Evolutionary conservation across 2,329 filamentous ascomycete genomes (phyloP).

Genomic region (Pseudophaeomoniella oleicola): DNA sequence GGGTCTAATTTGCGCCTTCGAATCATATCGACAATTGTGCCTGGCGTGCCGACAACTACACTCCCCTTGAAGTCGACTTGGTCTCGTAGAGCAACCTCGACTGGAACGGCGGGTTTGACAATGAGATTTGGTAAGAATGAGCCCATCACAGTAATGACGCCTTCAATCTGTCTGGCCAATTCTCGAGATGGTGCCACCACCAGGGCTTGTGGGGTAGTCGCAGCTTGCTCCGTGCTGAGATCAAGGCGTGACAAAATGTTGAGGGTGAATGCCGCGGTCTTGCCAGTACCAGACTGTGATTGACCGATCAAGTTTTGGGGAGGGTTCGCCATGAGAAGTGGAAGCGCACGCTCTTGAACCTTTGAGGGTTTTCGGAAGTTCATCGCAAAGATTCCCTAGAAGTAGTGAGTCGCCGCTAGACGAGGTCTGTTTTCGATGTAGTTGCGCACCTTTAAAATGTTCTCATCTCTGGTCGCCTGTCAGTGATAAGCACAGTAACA

Average conservation of each 20-base stretch:
- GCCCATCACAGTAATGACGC: conserved; percentile 71
- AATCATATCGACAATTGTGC: conserved; percentile 80
- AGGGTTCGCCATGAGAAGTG: conserved; percentile 75
- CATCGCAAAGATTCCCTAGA: conserved; percentile 64
- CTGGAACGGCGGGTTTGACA: conserved; percentile 71
- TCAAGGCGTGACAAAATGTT: conserved; percentile 83
- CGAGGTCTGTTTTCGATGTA: too few species aligned
- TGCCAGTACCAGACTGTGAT: conserved; percentile 97
- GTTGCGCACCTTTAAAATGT: background rate
- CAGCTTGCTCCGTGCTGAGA: conserved; percentile 44
- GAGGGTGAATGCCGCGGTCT: conserved; percentile 91
- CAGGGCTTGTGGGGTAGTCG: conserved; percentile 58
- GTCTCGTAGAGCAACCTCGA: conserved; percentile 52
- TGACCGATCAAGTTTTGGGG: conserved; percentile 91
- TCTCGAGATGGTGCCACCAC: conserved; percentile 87
- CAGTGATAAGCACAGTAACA: background rate
- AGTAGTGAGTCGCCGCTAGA: too few species aligned
- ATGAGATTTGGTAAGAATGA: conserved; percentile 63
- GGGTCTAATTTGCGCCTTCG: conserved; percentile 60
- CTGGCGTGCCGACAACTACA: conserved; percentile 83
- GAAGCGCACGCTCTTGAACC: conserved; percentile 89
- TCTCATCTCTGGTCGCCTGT: background rate
- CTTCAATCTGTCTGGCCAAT: conserved; percentile 84
- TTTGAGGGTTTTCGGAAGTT: conserved; percentile 93
- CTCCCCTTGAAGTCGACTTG: conserved; percentile 52